phyloP scores from a whole-genome alignment of 2,329 filamentous ascomycete genomes.

The Endoconidiophora polonica region DNA sequence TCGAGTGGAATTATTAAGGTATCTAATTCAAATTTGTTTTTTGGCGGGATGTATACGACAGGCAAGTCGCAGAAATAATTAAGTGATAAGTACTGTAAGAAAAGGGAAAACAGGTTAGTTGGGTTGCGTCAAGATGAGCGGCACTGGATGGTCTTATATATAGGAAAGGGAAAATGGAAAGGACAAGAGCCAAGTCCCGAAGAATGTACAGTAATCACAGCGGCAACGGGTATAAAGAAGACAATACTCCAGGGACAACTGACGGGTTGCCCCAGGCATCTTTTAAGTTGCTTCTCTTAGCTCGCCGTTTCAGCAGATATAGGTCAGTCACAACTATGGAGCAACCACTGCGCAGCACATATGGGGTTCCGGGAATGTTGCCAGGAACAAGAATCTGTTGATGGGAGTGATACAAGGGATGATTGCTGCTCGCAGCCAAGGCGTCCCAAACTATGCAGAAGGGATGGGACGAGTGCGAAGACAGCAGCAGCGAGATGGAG shows the following conservation, averaged over 20 bases:
- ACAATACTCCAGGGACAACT: background rate
- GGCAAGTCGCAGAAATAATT: constrained; percentile 14
- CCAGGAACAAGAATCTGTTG: constrained; percentile 14
- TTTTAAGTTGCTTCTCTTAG: too few relatives aligned
- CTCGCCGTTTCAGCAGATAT: background rate
- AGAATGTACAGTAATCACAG: too few relatives aligned
- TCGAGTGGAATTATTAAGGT: constrained; percentile 11
- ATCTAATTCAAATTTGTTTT: constrained; percentile 6
- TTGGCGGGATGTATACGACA: constrained; percentile 15
- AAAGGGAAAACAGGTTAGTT: background rate
- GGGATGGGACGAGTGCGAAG: background rate
- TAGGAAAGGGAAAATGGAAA: background rate
- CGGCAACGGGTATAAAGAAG: background rate
- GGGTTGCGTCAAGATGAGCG: background rate
- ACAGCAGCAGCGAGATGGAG: constrained; percentile 6
- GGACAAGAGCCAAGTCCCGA: background rate
- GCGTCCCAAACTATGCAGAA: constrained; percentile 10
- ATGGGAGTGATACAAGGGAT: constrained; percentile 9
- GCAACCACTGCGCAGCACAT: too few relatives aligned
- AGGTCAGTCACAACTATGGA: background rate
- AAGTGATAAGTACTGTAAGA: constrained; percentile 13
- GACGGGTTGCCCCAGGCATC: too few relatives aligned
- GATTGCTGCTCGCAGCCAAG: background rate
- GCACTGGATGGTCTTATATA: background rate
- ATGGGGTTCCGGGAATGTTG: constrained; percentile 8